Evolutionary conservation across 768 basidiomycete species (phyloP).

Genomic region (Lactarius sanguifluus): DNA sequence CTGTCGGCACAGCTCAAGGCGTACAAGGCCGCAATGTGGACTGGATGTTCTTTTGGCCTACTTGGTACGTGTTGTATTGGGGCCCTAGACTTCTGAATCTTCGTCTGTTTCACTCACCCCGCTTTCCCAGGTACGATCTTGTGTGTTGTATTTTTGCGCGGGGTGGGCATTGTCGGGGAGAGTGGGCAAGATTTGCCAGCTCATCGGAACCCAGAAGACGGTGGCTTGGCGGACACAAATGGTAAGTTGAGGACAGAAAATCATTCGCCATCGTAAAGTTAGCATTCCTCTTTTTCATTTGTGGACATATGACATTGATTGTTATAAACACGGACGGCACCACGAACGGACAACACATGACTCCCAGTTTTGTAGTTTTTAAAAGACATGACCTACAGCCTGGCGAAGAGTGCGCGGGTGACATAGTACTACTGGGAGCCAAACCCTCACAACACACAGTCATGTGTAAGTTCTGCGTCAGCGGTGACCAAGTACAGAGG

Average conservation of each 20-base stretch:
- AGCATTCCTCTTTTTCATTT: neutral
- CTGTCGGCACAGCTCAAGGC: conserved; percentile 45
- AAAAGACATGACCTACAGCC: too few relatives aligned
- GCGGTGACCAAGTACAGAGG: too few relatives aligned
- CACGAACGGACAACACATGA: too few relatives aligned
- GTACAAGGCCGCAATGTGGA: conserved; percentile 68
- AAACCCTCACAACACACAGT: too few relatives aligned
- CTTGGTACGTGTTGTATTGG: conserved; percentile 44
- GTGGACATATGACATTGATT: neutral
- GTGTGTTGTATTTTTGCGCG: conserved; percentile 34
- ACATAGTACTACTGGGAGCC: too few relatives aligned
- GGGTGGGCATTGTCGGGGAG: conserved; percentile 45
- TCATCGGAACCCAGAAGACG: neutral
- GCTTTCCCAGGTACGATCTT: conserved; percentile 14
- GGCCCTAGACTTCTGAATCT: neutral
- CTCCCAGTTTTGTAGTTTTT: too few relatives aligned
- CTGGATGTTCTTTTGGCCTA: conserved; percentile 57
- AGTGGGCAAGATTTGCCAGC: neutral
- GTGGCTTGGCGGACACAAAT: neutral
- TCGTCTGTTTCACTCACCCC: conserved; percentile 1
- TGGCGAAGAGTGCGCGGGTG: too few relatives aligned
- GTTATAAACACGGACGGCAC: neutral
- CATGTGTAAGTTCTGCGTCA: too few relatives aligned
- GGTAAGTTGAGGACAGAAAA: neutral
- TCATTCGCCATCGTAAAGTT: neutral